These are phyloP conservation scores for Onygenales sp. DNA, from an alignment of 2,329 filamentous ascomycete genomes.

Conservation along the genomic window DNA sequence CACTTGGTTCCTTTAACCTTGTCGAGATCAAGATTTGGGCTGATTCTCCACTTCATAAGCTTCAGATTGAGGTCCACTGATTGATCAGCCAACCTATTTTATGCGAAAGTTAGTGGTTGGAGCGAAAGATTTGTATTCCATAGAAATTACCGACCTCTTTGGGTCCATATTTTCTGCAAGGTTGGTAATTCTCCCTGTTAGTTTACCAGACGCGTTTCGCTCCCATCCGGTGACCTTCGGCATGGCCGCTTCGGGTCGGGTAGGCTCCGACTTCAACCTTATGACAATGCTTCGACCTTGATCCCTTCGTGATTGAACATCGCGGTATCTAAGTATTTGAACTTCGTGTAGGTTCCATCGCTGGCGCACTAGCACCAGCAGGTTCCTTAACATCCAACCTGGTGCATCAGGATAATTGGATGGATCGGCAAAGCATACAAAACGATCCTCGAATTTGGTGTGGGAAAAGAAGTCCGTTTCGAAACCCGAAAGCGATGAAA, in stretches of 20 bases:
- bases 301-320: conserved; percentile 66
- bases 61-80: conserved; percentile 94
- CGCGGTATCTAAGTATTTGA: conserved; percentile 84
- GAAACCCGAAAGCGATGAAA: conserved; percentile 66
- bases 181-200: conserved; percentile 68
- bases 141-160: conserved; percentile 36
- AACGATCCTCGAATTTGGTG: conserved; percentile 62
- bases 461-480: conserved; percentile 81
- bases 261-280: conserved; percentile 40
- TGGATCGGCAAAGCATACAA: conserved; percentile 80
- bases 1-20: conserved; percentile 84
- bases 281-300: conserved; percentile 75
- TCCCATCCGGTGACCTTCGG: conserved; percentile 97
- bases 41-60: conserved; percentile 97
- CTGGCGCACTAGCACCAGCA: conserved; percentile 74
- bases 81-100: conserved; percentile 64
- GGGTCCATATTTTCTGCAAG: conserved; percentile 93
- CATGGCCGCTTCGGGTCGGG: conserved; percentile 39
- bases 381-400: conserved; percentile 86
- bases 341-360: conserved; percentile 67
- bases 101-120: not conserved
- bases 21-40: conserved; percentile 77
- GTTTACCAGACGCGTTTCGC: conserved; percentile 66
- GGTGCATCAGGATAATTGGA: conserved; percentile 83
- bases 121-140: not conserved